These are phyloP conservation scores for Saxispiralis lemnorum DNA, from an alignment of 495 filamentous ascomycete genomes.

Conservation along the genomic window DNA sequence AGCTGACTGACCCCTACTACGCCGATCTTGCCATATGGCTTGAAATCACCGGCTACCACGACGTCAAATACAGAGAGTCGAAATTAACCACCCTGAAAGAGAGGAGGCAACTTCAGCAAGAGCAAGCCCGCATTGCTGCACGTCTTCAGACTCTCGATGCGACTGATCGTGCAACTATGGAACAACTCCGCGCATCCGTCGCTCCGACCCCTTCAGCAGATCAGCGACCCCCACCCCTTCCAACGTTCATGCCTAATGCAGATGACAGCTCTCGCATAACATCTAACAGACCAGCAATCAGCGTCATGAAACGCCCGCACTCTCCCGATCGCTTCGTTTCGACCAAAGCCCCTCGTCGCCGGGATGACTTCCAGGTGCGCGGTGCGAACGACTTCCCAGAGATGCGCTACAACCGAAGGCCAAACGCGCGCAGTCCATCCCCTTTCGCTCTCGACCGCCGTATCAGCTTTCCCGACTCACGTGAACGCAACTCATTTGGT, in stretches of 20 bases:
- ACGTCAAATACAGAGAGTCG: constrained; percentile 32
- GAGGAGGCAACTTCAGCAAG: constrained; percentile 28
- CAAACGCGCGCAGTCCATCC: background rate
- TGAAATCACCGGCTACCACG: constrained; percentile 39
- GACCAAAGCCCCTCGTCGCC: background rate
- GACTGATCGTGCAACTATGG: constrained; percentile 11
- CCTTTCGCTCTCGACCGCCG: background rate
- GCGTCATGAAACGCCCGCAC: constrained; percentile 7
- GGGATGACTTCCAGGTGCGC: constrained; percentile 8
- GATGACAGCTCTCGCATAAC: background rate
- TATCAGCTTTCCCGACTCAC: constrained; percentile 2
- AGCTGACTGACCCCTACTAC: constrained; percentile 13
- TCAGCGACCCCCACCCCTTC: constrained; percentile 3
- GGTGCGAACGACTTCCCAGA: constrained; percentile 9
- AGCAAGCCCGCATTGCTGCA: constrained; percentile 16
- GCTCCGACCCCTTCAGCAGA: background rate
- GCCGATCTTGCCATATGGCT: constrained; percentile 43
- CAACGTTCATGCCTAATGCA: background rate
- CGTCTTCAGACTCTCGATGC: constrained; percentile 13
- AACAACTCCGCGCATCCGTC: constrained; percentile 5
- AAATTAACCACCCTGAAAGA: constrained; percentile 26
- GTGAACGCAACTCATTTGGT: background rate
- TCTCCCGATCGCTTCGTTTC: background rate
- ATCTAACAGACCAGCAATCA: background rate
- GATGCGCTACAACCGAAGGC: background rate